Evolutionary conservation across 106 monocot genomes (phyloP).

Genomic region (Ottelia alismoides): DNA sequence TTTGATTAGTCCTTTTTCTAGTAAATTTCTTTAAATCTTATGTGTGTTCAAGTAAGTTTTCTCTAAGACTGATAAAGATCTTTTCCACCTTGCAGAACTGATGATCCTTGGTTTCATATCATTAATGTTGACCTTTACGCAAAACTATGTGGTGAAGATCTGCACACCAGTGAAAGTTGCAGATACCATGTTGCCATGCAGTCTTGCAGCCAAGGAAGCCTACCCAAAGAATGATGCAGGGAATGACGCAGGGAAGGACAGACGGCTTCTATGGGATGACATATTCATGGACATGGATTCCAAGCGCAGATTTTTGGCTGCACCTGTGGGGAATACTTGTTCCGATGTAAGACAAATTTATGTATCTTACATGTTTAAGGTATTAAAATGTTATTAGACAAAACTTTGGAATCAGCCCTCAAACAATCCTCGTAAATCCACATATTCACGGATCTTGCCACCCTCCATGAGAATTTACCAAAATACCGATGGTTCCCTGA

Average conservation of each 20-base stretch:
- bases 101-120: conserved; percentile 16
- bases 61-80: too few species aligned
- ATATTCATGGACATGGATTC: neutral
- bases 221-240: neutral
- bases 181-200: conserved; percentile 14
- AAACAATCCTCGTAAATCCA: too few species aligned
- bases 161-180: conserved; percentile 7
- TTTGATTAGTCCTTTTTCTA: too few species aligned
- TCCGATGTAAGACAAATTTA: neutral
- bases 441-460: too few species aligned
- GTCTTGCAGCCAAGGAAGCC: neutral
- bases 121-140: conserved; percentile 6
- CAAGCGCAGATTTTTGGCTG: neutral
- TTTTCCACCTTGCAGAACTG: conserved; percentile 4
- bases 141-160: conserved; percentile 8
- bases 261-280: conserved; percentile 1
- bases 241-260: neutral
- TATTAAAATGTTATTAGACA: too few species aligned
- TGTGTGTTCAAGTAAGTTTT: too few species aligned
- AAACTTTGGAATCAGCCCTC: too few species aligned
- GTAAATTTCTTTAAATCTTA: too few species aligned
- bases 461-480: too few species aligned
- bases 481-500: too few species aligned
- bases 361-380: too few species aligned
- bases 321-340: neutral